Evolutionary conservation across 257 asterid species (phyloP).

Genomic region (Solanum clarkiae): DNA sequence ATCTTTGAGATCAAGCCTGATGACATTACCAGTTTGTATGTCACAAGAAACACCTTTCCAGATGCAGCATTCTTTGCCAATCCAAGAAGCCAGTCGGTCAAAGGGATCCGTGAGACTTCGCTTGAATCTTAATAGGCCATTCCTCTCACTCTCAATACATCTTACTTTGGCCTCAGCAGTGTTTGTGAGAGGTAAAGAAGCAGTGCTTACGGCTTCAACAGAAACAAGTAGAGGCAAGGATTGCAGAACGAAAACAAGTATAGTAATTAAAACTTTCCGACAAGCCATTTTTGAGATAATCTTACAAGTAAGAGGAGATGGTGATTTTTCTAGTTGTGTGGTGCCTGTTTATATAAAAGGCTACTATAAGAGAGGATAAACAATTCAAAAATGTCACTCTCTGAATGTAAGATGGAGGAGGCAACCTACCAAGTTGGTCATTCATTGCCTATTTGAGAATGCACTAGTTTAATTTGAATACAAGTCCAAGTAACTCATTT

Average conservation of each 20-base stretch:
- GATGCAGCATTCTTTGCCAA: constrained; percentile 9
- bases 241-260: not conserved
- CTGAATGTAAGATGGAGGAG: not conserved
- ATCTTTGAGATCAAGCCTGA: not conserved
- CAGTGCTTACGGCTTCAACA: not conserved
- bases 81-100: constrained; percentile 12
- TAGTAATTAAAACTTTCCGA: not conserved
- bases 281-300: not conserved
- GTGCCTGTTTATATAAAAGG: not conserved
- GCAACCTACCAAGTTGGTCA: not conserved
- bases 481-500: not conserved
- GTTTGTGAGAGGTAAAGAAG: not conserved
- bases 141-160: constrained; percentile 1
- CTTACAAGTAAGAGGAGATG: not conserved
- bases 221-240: not conserved
- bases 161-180: not conserved
- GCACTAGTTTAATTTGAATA: not conserved
- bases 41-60: constrained; percentile 10
- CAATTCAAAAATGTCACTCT: not conserved
- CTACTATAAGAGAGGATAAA: not conserved
- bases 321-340: not conserved
- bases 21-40: not conserved
- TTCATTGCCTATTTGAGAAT: not conserved
- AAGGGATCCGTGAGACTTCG: constrained; percentile 7
- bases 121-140: constrained; percentile 6